Evolutionary conservation across 2,329 filamentous ascomycete genomes (phyloP).

Genomic region (Byssoonygena ceratinophila): DNA sequence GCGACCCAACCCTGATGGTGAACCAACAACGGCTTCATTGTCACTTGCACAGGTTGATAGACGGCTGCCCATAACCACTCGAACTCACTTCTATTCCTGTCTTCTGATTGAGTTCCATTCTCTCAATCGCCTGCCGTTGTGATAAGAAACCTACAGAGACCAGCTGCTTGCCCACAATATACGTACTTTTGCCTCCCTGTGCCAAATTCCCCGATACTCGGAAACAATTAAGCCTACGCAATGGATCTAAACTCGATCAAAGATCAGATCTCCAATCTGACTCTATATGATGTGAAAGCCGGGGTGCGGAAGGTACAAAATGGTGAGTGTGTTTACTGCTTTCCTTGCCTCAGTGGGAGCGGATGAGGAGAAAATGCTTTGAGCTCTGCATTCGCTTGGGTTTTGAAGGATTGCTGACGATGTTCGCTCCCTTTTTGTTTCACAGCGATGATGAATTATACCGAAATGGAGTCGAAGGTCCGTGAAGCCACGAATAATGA

Average conservation of each 20-base stretch:
- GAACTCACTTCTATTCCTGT: background rate
- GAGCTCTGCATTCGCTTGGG: background rate
- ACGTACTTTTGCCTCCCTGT: background rate
- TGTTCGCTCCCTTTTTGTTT: background rate
- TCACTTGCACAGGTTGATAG: no score
- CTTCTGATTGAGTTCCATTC: no score
- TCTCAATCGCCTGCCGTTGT: background rate
- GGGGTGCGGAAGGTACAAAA: slow-evolving; percentile 92
- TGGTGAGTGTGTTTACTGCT: slow-evolving; percentile 47
- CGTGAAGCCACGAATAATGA: slow-evolving; percentile 98
- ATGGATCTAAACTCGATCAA: slow-evolving; percentile 85
- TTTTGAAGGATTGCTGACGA: slow-evolving; percentile 11
- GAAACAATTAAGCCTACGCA: slow-evolving; percentile 20
- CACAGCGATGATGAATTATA: slow-evolving; percentile 95
- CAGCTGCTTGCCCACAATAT: background rate
- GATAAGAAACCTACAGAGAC: background rate
- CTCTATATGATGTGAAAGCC: slow-evolving; percentile 89
- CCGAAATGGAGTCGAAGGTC: slow-evolving; percentile 77
- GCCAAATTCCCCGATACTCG: background rate
- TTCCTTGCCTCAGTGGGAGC: background rate
- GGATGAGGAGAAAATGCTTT: background rate
- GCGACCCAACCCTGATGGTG: background rate
- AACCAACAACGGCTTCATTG: background rate
- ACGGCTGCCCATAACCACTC: background rate
- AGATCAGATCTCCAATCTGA: slow-evolving; percentile 81